phyloP scores from a whole-genome alignment of 2,329 filamentous ascomycete genomes.

The Fusarium sp. region DNA sequence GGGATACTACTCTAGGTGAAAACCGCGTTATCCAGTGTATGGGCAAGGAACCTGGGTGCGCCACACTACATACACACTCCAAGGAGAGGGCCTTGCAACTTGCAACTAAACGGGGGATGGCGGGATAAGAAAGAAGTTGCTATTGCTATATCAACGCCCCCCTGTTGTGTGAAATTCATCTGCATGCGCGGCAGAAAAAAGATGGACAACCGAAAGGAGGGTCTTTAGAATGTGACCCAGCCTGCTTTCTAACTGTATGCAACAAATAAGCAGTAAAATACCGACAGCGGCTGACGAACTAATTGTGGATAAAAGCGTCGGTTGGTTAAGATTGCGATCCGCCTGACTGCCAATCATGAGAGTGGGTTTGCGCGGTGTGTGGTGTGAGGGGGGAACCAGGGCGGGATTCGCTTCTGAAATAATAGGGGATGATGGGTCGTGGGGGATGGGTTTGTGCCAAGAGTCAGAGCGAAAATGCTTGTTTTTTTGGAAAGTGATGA shows the following conservation, averaged over 20 bases:
- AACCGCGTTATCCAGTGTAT: background rate
- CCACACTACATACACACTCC: background rate
- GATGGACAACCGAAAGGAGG: background rate
- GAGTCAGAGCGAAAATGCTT: background rate
- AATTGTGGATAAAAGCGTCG: background rate
- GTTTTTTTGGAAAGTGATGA: background rate
- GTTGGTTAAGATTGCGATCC: slow-evolving; percentile 10
- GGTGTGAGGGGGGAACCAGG: background rate
- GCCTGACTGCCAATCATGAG: background rate
- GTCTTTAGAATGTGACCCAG: background rate
- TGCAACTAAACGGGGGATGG: background rate
- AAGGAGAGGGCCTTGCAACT: background rate
- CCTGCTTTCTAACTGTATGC: background rate
- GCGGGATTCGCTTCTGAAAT: background rate
- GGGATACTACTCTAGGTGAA: background rate
- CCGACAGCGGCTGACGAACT: background rate
- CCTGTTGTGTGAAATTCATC: background rate
- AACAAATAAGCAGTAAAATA: background rate
- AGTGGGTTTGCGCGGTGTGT: background rate
- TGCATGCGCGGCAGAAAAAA: background rate
- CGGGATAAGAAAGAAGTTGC: background rate
- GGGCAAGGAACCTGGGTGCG: background rate
- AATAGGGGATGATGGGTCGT: background rate
- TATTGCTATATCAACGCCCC: background rate
- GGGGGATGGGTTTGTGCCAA: background rate